Base-by-base conservation (phyloP, 106 monocot species). In the Gastrodia elata region DNA sequence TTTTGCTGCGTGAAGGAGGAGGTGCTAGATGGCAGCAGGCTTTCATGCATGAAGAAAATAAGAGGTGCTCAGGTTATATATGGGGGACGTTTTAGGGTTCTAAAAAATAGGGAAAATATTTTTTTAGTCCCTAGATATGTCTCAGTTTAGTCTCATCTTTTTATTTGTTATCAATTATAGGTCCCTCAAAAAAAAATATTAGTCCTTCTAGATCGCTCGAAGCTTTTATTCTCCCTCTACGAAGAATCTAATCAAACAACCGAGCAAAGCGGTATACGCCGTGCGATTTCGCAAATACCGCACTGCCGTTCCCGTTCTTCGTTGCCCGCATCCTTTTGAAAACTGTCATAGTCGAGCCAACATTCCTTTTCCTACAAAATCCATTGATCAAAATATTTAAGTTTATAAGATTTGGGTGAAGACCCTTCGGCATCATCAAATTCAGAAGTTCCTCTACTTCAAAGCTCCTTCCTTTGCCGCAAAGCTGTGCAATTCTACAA, bases 401-500 rank as follows among this genome's bases (percentile, higher is more conserved):
- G 69, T 68, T 87, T n/a, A 26, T 14, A 37, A 69, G 18, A 56
- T 91, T 91, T 1, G 94, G 81, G 6, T 71, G 37, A 39, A 91
- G 28, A 1, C 78, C 79, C 3, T 74, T 85, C 15, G 76, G 67
- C 6, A 14, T 34, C 94, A 94, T 89, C 48, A 75, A 77, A 56
- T 94, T 86, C n/a, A 94, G 43, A 68, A 91, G 33, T 39, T 84
- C 87, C 73, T 78, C 86, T 2, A 91, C 94, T 35, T 87, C 81
- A 9, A 56, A 70, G 48, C 72, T 80, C 69, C 71, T 79, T n/a
- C 81, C 83, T 33, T 77, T 79, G 1, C 24, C 56, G 58, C 89
- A 93, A 18, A 85, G 81, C 34, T 55, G 38, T 0, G 80, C 32
- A 5, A 93, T 85, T 70, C 84, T 78, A 68, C 77, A 82, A 26